Conservation (phyloP, 352 stramenopile species). For the Pythium folliculosum region DNA sequence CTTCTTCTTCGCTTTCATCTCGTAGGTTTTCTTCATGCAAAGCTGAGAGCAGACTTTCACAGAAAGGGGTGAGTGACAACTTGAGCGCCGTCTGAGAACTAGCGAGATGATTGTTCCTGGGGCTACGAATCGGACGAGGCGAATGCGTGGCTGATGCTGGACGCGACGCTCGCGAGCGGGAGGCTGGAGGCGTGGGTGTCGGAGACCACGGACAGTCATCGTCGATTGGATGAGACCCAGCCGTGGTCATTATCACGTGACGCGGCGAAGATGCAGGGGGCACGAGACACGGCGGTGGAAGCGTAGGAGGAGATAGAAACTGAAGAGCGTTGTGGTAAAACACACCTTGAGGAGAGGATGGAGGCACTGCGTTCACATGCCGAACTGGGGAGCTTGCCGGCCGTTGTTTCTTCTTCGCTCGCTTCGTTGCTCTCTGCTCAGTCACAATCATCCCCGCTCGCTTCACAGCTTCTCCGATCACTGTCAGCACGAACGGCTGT, state of each 20-base stretch:
- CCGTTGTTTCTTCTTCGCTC: slow-evolving; percentile 8
- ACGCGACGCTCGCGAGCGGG: not conserved
- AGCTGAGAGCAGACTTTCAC: slow-evolving; percentile 17
- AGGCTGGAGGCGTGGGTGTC: not conserved
- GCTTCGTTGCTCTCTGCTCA: not conserved
- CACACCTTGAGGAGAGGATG: slow-evolving; percentile 20
- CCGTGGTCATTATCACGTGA: not conserved
- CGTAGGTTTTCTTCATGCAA: slow-evolving; percentile 13
- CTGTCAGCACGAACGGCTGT: not conserved
- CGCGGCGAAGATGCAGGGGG: slow-evolving; percentile 11
- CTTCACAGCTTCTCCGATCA: slow-evolving; percentile 4
- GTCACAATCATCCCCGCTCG: not conserved
- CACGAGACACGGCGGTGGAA: slow-evolving; percentile 26
- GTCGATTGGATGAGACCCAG: not conserved
- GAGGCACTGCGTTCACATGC: not conserved
- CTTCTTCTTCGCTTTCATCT: slow-evolving; percentile 15
- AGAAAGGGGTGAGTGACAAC: slow-evolving; percentile 9
- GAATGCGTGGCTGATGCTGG: slow-evolving; percentile 9
- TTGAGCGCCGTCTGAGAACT: not conserved
- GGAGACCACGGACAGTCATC: not conserved
- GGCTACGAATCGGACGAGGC: slow-evolving; percentile 2
- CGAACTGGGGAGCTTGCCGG: slow-evolving; percentile 5
- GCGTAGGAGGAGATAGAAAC: slow-evolving; percentile 22
- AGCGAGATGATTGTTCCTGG: not conserved
- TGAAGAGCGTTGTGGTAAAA: slow-evolving; percentile 37